Conservation (phyloP, 192 early-diverging fungal genomes). For the Coemansia sp. region DNA sequence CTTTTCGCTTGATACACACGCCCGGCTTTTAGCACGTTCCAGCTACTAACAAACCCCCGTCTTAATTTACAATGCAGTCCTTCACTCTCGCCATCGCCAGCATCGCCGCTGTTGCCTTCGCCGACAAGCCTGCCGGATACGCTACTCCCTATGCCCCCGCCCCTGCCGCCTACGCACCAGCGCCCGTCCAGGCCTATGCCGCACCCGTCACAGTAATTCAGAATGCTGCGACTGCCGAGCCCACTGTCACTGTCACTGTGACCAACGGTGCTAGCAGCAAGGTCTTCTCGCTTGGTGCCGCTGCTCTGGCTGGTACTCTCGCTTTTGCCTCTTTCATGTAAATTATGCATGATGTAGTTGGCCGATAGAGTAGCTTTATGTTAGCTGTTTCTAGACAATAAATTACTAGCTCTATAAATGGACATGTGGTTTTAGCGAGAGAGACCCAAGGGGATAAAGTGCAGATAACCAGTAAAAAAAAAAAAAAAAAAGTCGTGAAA, state of each 20-base stretch:
- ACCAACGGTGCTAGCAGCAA: slow-evolving; percentile 43
- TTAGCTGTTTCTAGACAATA: neutral
- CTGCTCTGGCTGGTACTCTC: slow-evolving; percentile 17
- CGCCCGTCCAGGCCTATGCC: slow-evolving; percentile 2
- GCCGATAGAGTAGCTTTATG: neutral
- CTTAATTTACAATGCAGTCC: slow-evolving; percentile 33
- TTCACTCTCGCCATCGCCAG: slow-evolving; percentile 23
- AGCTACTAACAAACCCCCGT: neutral
- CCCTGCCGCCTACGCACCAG: neutral
- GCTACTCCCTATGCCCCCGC: neutral
- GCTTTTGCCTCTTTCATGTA: neutral
- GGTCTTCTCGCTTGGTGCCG: slow-evolving; percentile 28
- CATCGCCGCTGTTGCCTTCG: slow-evolving; percentile 25
- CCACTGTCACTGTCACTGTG: slow-evolving; percentile 40
- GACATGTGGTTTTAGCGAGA: neutral
- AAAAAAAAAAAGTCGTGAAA: too few species aligned
- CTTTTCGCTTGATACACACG: neutral
- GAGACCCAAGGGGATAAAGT: too few species aligned
- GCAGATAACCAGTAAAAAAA: too few species aligned
- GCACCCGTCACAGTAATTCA: slow-evolving; percentile 38
- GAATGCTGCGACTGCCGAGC: slow-evolving; percentile 30
- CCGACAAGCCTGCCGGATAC: neutral
- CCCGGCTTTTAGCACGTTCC: neutral
- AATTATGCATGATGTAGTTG: neutral
- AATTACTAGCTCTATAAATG: neutral